Base-by-base conservation (phyloP, 2,329 filamentous ascomycete genomes). In the Alternaria gansuensis region DNA sequence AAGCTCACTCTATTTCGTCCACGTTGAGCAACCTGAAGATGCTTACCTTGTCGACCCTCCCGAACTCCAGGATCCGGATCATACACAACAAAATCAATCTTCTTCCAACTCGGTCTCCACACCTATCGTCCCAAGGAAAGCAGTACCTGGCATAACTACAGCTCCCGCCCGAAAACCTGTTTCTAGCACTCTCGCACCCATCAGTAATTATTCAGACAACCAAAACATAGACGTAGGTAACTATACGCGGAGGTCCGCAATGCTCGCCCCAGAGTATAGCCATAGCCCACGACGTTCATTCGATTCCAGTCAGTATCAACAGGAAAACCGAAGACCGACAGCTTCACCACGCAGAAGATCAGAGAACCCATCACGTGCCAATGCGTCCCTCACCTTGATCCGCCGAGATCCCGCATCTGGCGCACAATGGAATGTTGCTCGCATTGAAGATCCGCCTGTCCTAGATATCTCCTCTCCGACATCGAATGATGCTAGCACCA, bases 1-100 rank as follows among this genome's bases (percentile, higher is more conserved):
- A 55, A 92, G 88, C 69, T 96, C 90, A 13, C 84, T 99, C 5
- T 99, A 98, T 79, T 98, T 95, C 75, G 82, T 97, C 52, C 94
- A 98, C 78, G 85, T 96, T 37, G 85, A 92, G 59, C 82, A 84
- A 2, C 85, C 86, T 3, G 82, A 91, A 56, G 75, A 79, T 60
- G 77, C 76, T 29, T 73, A 79, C 31, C 75, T 81, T 5, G 41
- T 76, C 29, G 59, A 48, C 8, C 59, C 65, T 36, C 49, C 67
- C 7, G 54, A 59, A 4, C 61, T 59, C 28, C 60, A 58, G n/a
- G 53, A 66, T n/a, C 39, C 59, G 13, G 51, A 63, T n/a, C 58
- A 65, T 48, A 10, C 37, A 13, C 55, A 68, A n/a, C 53, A 60
- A 39, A 50, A 28, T 29, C 55, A 55, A 24, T 10, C 29, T 28